Evolutionary conservation across 495 filamentous ascomycete species (phyloP), one percentile per base, ranked within the genome.

Genomic region (Aspergillus haitiensis): DNA sequence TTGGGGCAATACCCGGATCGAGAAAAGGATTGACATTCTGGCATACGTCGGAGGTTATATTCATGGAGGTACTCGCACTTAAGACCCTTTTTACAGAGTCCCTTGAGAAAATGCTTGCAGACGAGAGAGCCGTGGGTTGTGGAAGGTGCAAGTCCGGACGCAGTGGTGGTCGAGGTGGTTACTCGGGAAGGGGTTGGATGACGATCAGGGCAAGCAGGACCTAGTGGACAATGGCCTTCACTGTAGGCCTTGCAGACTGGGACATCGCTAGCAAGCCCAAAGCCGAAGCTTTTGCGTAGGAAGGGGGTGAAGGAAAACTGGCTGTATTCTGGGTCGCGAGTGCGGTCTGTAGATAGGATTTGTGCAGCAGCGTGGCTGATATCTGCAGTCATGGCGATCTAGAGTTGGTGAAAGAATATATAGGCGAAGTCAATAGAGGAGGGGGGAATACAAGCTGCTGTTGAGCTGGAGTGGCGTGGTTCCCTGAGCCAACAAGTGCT

Each of bases 101-200:
- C 92, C 64, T 95, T 89, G 63, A 98, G 86, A 86, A 95, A 98
- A 83, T 98, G 94, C 77, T 98, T 98, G 86, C 94, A 98, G 57
- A 98, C 92, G 0, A 97, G 82, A 11, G 81, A 86, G 42, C 81
- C 81, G 60, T 83, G 80, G 7, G 78, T 81, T 16, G 78, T 75
- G 6, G 77, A 80, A 7, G 77, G 78, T 0, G 75, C 76, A 60
- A 79, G 63, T 13, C 74, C 74, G 5, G 80, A 84, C 64, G 84
- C 85, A 64, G 84, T 88, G 27, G 74, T 80, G 0, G 74, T 79
- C 2, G 74, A 76, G 1, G 75, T 74, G 10, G 76, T 79, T 11
- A 79, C 74, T 46, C 74, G 72, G 5, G 76, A 77, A 5, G 78
- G 76, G 0, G 77, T 81, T 10, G 81, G 80, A 60, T 84, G 81